A percentile compares a stretch with the other conserved stretches of the same genome.
These are phyloP conservation scores for Ramalina peruviana DNA, from an alignment of 495 filamentous ascomycete species.

Conservation along the genomic window DNA sequence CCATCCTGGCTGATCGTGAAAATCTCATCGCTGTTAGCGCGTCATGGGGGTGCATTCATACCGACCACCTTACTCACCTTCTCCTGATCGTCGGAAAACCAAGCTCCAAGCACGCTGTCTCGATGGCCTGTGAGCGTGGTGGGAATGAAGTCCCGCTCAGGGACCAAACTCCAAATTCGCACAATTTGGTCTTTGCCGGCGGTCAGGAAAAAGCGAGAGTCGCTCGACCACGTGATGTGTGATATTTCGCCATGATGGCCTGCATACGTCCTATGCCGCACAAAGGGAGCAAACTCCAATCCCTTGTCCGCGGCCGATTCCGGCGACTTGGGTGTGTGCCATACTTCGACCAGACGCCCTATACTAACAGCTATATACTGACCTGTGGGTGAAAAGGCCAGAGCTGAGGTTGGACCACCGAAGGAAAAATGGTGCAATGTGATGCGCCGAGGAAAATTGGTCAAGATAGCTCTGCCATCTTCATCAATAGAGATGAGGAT, in stretches of 20 bases:
- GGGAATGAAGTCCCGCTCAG: constrained; percentile 75
- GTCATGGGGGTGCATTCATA: constrained; percentile 31
- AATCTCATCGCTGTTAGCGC: constrained; percentile 44
- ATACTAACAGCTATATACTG: constrained; percentile 77
- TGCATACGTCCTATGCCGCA: constrained; percentile 69
- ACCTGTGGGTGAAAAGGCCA: constrained; percentile 86
- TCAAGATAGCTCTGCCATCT: constrained; percentile 84
- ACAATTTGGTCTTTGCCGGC: constrained; percentile 84
- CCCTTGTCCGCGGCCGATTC: constrained; percentile 64
- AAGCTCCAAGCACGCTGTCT: constrained; percentile 73
- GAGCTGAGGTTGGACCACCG: constrained; percentile 62
- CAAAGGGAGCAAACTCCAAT: constrained; percentile 88
- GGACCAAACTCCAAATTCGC: constrained; percentile 83
- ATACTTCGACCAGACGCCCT: constrained; percentile 77
- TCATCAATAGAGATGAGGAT: constrained; percentile 85
- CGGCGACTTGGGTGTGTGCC: constrained; percentile 85
- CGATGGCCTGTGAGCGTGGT: constrained; percentile 82
- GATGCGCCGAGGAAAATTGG: constrained; percentile 72
- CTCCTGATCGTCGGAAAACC: constrained; percentile 90
- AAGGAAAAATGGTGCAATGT: constrained; percentile 90
- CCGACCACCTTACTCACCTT: constrained; percentile 35
- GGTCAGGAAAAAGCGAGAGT: constrained; percentile 87
- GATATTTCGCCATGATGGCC: constrained; percentile 80
- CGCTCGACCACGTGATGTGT: constrained; percentile 82
- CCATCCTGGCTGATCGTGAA: constrained; percentile 60